These are phyloP conservation scores for Cydonia oblonga DNA, from an alignment of 331 rosid species.

Conservation along the genomic window DNA sequence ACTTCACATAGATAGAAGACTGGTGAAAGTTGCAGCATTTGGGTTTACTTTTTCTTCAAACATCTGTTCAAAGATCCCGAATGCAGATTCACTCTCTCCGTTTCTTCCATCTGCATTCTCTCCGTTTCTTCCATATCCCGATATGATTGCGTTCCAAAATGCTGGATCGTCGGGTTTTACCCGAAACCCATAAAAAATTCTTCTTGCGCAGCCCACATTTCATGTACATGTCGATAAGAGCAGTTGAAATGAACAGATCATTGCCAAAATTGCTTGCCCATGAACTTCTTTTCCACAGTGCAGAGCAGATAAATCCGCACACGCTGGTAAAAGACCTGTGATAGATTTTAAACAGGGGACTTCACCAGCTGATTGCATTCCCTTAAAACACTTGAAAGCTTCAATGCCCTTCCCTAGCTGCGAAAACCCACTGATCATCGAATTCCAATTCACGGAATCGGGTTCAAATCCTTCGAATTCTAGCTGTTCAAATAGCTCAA, in stretches of 20 bases:
- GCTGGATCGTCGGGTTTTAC: slow-evolving; percentile 50
- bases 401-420: slow-evolving; percentile 34
- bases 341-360: slow-evolving; percentile 41
- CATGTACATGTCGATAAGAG: slow-evolving; percentile 56
- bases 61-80: slow-evolving; percentile 43
- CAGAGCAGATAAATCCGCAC: slow-evolving; percentile 42
- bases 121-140: slow-evolving; percentile 68
- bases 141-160: slow-evolving; percentile 67
- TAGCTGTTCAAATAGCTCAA: slow-evolving; percentile 33
- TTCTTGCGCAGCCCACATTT: slow-evolving; percentile 54
- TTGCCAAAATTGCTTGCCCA: slow-evolving; percentile 27
- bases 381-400: slow-evolving; percentile 47
- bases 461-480: slow-evolving; percentile 36
- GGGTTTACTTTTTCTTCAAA: slow-evolving; percentile 36
- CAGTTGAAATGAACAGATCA: slow-evolving; percentile 52
- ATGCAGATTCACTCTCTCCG: slow-evolving; percentile 46
- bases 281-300: slow-evolving; percentile 51
- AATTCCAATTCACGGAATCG: slow-evolving; percentile 71
- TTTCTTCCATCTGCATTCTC: slow-evolving; percentile 47
- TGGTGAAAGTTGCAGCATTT: slow-evolving; percentile 46
- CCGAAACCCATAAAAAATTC: slow-evolving; percentile 37
- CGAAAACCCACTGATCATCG: slow-evolving; percentile 55
- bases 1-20: slow-evolving; percentile 58
- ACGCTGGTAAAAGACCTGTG: slow-evolving; percentile 49
- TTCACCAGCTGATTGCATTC: slow-evolving; percentile 39